phyloP scores from a whole-genome alignment of 179 eudicot genomes.

The Drosera spatulata region DNA sequence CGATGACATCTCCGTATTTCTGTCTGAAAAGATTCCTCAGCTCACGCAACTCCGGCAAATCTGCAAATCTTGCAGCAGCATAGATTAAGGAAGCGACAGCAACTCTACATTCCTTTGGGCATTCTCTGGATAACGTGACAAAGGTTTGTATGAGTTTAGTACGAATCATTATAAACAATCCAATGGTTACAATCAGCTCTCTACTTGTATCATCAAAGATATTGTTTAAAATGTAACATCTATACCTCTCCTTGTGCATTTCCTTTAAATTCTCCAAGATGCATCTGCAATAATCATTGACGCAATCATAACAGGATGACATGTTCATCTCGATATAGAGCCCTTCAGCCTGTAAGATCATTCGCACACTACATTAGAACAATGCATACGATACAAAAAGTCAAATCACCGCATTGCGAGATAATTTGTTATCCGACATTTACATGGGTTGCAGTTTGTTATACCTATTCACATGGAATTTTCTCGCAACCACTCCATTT shows the following conservation, averaged over 20 bases:
- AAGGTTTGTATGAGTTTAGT: neutral
- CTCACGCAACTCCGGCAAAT: constrained; percentile 74
- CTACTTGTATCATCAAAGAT: too few species aligned
- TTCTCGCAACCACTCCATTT: too few species aligned
- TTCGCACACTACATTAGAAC: neutral
- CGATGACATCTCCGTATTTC: constrained; percentile 52
- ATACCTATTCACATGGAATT: too few species aligned
- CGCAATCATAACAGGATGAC: constrained; percentile 47
- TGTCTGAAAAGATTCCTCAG: constrained; percentile 50
- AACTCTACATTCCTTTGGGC: constrained; percentile 73
- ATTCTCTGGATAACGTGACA: constrained; percentile 35
- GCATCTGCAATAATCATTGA: constrained; percentile 41
- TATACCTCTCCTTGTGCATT: constrained; percentile 60
- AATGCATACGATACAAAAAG: too few species aligned
- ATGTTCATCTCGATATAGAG: constrained; percentile 43
- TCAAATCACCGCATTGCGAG: too few species aligned
- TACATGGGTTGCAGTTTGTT: too few species aligned
- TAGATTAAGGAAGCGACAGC: constrained; percentile 57
- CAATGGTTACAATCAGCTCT: too few species aligned
- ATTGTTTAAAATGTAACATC: too few species aligned
- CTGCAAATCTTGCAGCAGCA: constrained; percentile 92
- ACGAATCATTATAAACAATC: too few species aligned
- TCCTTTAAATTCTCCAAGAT: constrained; percentile 27
- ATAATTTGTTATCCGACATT: too few species aligned
- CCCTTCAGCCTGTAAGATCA: constrained; percentile 52